Percentiles rank a stretch among this genome's conserved stretches.
phyloP scores from a whole-genome alignment of 306 rosid genomes.

The Cicer bijugum region DNA sequence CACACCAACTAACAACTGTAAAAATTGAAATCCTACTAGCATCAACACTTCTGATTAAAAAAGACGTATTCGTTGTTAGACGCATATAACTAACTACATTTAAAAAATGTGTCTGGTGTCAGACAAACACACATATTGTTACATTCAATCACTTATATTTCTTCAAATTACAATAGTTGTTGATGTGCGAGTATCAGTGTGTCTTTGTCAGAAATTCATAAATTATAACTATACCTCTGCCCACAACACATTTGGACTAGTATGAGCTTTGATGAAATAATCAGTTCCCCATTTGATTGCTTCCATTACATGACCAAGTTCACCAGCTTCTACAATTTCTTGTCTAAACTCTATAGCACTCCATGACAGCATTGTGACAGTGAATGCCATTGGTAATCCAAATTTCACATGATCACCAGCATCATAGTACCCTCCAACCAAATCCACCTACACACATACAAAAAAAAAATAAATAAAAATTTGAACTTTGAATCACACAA shows the following conservation, averaged over 20 bases:
- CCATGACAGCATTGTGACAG: slow-evolving; percentile 87
- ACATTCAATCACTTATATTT: too few species aligned
- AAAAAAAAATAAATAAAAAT: not conserved
- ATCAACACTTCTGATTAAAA: too few species aligned
- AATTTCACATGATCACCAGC: slow-evolving; percentile 93
- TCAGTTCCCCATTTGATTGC: slow-evolving; percentile 94
- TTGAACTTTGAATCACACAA: not conserved
- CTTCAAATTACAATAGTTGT: too few species aligned
- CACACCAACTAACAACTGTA: not conserved
- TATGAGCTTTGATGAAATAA: slow-evolving; percentile 91
- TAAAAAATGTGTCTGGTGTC: too few species aligned
- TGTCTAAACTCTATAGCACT: slow-evolving; percentile 69
- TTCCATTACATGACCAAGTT: slow-evolving; percentile 72
- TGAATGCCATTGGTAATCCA: slow-evolving; percentile 90
- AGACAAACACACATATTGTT: too few species aligned
- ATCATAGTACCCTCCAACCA: slow-evolving; percentile 90
- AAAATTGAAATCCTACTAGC: not conserved
- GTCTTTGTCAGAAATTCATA: too few species aligned
- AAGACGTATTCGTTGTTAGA: too few species aligned
- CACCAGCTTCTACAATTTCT: slow-evolving; percentile 67
- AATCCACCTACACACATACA: slow-evolving; percentile 60
- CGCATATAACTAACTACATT: too few species aligned
- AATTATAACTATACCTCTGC: slow-evolving; percentile 60
- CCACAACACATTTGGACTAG: slow-evolving; percentile 76
- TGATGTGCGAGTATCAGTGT: too few species aligned